Base-by-base conservation (phyloP, 179 eudicot species). In the Gypsophila paniculata region DNA sequence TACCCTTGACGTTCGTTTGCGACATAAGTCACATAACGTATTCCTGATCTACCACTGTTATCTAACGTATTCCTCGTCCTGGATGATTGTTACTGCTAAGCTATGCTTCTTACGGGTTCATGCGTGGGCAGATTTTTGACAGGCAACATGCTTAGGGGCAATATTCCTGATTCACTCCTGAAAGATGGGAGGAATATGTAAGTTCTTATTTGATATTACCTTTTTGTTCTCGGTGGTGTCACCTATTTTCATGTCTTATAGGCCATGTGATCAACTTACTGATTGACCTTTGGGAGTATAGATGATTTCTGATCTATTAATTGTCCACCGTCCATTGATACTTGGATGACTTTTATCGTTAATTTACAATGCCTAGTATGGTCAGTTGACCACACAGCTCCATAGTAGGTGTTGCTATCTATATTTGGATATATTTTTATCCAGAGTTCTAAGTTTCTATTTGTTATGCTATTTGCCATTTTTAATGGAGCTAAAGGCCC, bases 161-260 rank as follows among this genome's bases (percentile, higher is more conserved):
- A 53, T 68, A 42, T 79, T 60, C 82, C 79, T 17, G 34, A 23
- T 71, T 79, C 79, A 66, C 58, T 79, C 69, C 25, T 79, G 68
- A 68, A 71, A 64, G 82, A 75, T 66, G 82, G 82, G 63, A 79
- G 82, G 58, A 71, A 75, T 71, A 75, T 79, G 82, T 79, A 75
- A 75, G 82, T 64, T 52, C 4, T 70, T 2, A 3, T 46, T 46
- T 78, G 18, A 25, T 52, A 63, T 29, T 61, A 42, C 36, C 34
- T 29, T 57, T 22, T 57, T n/a, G 55, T 55, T 42, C 61, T 39
- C 34, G 0, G 46, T 0, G 46, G 13, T 53, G 38, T 61, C 51
- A 11, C 60, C 60, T 67, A 58, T 71, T 42, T 65, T 38, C 34
- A 54, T 53, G 10, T 19, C 52, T 36, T 73, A 46, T 48, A 36